phyloP scores from a whole-genome alignment of 345 rosid genomes.

The Eucalyptus fibrosa region DNA sequence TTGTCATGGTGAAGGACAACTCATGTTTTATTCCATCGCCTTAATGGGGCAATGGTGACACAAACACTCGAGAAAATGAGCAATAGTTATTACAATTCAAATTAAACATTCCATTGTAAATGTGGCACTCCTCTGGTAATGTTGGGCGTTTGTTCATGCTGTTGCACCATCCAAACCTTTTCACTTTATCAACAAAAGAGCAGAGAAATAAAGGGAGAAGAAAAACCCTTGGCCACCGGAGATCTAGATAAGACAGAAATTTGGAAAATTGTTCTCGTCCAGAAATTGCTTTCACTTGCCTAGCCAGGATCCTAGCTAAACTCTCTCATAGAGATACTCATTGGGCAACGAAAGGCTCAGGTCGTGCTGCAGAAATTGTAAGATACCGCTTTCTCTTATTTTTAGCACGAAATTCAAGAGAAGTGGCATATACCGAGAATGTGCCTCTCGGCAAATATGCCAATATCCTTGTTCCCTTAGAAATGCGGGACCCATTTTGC shows the following conservation, averaged over 20 bases:
- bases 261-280: neutral
- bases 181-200: neutral
- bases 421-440: neutral
- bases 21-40: neutral
- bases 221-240: neutral
- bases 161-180: neutral
- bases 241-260: neutral
- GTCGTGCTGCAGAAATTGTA: neutral
- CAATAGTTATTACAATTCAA: rapidly evolving
- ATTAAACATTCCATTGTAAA: neutral
- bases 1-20: neutral
- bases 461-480: neutral
- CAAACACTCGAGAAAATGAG: rapidly evolving
- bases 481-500: neutral
- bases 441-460: neutral
- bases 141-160: rapidly evolving
- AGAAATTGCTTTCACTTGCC: neutral
- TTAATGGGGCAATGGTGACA: rapidly evolving
- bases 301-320: neutral
- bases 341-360: rapidly evolving
- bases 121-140: neutral
- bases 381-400: rapidly evolving
- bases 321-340: neutral
- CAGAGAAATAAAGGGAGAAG: neutral
- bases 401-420: neutral